A percentile compares a stretch with the other conserved stretches of the same genome.
Evolutionary conservation across 2,329 filamentous ascomycete genomes (phyloP).

Genomic region (Coniochaeta sp.): DNA sequence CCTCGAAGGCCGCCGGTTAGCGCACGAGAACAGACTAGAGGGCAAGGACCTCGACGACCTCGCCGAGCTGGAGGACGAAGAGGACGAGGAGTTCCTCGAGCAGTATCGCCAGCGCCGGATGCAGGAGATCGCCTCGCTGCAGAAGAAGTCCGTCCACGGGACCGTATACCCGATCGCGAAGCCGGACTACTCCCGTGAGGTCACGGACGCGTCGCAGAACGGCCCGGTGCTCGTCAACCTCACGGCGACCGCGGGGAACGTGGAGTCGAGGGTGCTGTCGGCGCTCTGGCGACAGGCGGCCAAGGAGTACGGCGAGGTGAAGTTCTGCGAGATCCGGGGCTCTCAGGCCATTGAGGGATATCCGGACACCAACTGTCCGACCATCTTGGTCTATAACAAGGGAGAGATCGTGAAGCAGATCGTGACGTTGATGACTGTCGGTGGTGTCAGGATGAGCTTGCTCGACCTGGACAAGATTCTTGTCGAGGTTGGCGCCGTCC

Average conservation of each 20-base stretch:
- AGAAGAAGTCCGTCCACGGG: conserved; percentile 74
- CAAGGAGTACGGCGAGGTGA: conserved; percentile 81
- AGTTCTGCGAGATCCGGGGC: conserved; percentile 93
- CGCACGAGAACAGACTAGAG: conserved; percentile 87
- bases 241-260: conserved; percentile 72
- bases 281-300: conserved; percentile 85
- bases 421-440: conserved; percentile 77
- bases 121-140: conserved; percentile 68
- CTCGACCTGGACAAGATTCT: conserved; percentile 74
- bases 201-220: conserved; percentile 80
- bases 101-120: conserved; percentile 83
- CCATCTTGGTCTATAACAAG: conserved; percentile 85
- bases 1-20: conserved; percentile 70
- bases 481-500: conserved; percentile 73
- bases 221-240: conserved; percentile 70
- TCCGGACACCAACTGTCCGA: conserved; percentile 90
- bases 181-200: conserved; percentile 83
- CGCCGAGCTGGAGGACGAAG: conserved; percentile 87
- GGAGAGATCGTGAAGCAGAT: conserved; percentile 88
- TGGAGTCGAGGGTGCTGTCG: conserved; percentile 75
- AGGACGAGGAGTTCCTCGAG: conserved; percentile 88
- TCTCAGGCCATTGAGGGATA: conserved; percentile 95
- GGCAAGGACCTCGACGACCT: conserved; percentile 93
- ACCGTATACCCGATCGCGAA: conserved; percentile 92
- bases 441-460: conserved; percentile 64